Conservation (phyloP, 2,329 filamentous ascomycete genomes). For the Hymenoscyphus albidus region DNA sequence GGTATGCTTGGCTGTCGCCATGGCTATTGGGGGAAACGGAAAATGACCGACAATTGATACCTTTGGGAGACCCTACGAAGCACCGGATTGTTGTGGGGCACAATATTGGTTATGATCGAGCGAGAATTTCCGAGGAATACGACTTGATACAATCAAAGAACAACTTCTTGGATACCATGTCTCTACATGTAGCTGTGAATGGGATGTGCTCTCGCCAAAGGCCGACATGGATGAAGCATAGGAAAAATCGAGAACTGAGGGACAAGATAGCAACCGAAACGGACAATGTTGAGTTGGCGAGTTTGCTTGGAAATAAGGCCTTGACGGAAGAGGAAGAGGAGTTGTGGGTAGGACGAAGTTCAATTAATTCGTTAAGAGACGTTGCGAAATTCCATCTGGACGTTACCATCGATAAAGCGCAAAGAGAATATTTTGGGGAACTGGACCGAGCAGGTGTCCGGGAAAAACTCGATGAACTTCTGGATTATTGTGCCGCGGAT, state of each 20-base stretch:
- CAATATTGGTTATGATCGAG: constrained; percentile 92
- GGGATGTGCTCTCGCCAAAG: constrained; percentile 97
- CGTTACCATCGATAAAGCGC: constrained; percentile 84
- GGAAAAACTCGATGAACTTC: constrained; percentile 70
- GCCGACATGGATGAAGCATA: constrained; percentile 95
- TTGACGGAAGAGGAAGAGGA: constrained; percentile 84
- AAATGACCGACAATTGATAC: constrained; percentile 75
- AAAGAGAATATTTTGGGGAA: constrained; percentile 81
- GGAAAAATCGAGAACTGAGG: constrained; percentile 79
- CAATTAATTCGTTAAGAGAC: constrained; percentile 89
- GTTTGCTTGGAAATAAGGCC: constrained; percentile 63
- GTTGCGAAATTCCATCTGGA: constrained; percentile 96
- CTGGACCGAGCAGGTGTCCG: constrained; percentile 69
- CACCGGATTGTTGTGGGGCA: constrained; percentile 84
- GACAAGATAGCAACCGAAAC: constrained; percentile 74
- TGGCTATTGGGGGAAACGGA: constrained; percentile 85
- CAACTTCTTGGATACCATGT: constrained; percentile 95
- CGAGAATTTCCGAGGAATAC: constrained; percentile 86
- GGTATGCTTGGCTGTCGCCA: constrained; percentile 97
- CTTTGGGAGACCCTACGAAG: constrained; percentile 71
- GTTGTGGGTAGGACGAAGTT: constrained; percentile 91
- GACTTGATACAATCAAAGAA: constrained; percentile 76
- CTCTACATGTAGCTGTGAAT: constrained; percentile 93
- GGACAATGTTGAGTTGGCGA: constrained; percentile 65
- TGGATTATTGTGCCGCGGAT: constrained; percentile 94